These are phyloP conservation scores for Ogataea neopini DNA, from an alignment of 805 yeast genomes.

Conservation along the genomic window DNA sequence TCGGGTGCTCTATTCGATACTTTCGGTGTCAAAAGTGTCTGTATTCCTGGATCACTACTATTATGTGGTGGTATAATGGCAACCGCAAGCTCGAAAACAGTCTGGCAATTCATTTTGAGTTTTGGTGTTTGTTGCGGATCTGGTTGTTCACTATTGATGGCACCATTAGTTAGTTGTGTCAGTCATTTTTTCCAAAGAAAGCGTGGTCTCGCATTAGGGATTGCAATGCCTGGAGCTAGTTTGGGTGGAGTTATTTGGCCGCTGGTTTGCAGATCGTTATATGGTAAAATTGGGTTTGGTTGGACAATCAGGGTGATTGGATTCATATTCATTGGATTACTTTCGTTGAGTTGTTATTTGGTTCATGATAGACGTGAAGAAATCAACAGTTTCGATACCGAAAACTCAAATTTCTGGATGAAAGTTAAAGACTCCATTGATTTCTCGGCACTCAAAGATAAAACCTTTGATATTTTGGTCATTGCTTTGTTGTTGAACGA, in stretches of 20 bases:
- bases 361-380: conserved; percentile 33
- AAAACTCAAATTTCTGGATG: conserved; percentile 12
- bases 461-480: conserved; percentile 41
- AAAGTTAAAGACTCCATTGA: conserved; percentile 37
- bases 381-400: conserved; percentile 17
- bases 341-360: conserved; percentile 34
- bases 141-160: conserved; percentile 47
- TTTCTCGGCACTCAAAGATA: conserved; percentile 42
- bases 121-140: conserved; percentile 48
- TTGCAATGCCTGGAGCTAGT: conserved; percentile 62
- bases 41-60: conserved; percentile 38
- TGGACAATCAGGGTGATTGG: conserved; percentile 63
- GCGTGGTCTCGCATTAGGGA: conserved; percentile 61
- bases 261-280: conserved; percentile 50
- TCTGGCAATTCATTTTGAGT: conserved; percentile 53
- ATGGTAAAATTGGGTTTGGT: conserved; percentile 50
- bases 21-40: conserved; percentile 43
- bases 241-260: conserved; percentile 60
- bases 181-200: conserved; percentile 61
- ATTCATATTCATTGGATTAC: conserved; percentile 41
- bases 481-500: conserved; percentile 50
- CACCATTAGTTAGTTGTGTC: conserved; percentile 50
- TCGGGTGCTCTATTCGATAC: conserved; percentile 49
- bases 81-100: conserved; percentile 43
- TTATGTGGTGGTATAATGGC: conserved; percentile 43